phyloP scores from a whole-genome alignment of 2,329 filamentous ascomycete genomes.

The Neonectria faginata region DNA sequence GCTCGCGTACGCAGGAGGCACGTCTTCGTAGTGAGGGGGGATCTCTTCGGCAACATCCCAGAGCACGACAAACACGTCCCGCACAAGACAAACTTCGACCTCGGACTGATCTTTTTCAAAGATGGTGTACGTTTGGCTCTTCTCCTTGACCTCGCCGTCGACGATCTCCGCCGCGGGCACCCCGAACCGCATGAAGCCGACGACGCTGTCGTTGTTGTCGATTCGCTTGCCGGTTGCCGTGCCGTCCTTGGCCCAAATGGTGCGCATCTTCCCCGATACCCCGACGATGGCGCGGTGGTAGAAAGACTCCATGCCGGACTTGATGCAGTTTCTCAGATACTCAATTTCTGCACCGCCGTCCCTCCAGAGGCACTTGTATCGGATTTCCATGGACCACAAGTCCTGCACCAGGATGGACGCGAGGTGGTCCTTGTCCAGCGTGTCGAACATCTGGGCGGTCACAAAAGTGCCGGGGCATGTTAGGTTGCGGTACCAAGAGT shows the following conservation, averaged over 20 bases:
- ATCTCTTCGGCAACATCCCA: slow-evolving; percentile 2
- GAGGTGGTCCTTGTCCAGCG: not conserved
- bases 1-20: slow-evolving; percentile 3
- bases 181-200: not conserved
- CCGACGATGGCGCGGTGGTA: not conserved
- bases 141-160: not conserved
- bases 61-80: not conserved
- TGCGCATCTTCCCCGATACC: not conserved
- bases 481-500: not conserved
- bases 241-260: not conserved
- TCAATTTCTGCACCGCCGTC: not conserved
- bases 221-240: not conserved
- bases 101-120: not conserved
- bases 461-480: not conserved
- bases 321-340: not conserved
- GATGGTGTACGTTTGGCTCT: not conserved
- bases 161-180: not conserved
- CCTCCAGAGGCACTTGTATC: not conserved
- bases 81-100: slow-evolving; percentile 5
- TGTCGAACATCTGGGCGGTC: not conserved
- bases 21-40: not conserved
- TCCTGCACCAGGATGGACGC: slow-evolving; percentile 5
- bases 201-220: not conserved
- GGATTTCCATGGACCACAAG: slow-evolving; percentile 4
- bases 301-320: not conserved